Evolutionary conservation across 306 rosid species (phyloP), one percentile per base, ranked within the genome.

Genomic region (Morella rubra): DNA sequence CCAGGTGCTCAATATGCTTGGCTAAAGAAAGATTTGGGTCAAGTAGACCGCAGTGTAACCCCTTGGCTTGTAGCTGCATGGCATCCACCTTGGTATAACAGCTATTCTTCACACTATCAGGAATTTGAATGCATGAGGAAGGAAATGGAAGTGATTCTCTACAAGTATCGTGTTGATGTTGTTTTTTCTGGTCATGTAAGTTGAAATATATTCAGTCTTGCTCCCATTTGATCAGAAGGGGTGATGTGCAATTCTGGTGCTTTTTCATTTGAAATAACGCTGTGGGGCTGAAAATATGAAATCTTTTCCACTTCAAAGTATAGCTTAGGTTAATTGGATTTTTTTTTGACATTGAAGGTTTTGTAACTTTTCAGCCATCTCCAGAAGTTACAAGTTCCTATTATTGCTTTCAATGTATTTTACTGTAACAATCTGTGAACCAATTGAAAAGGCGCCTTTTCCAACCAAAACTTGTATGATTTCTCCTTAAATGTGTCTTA

Each of bases 51-150:
- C 8, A 78, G 67, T 1, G 87, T 85, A 71, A 93, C 98, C 69
- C 95, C 98, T 14, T 93, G 98, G 98, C 77, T 91, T 41, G 89
- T 91, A 47, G 96, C 93, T 60, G 90, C 96, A 75, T 85, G 89
- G 96, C 98, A 93, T 79, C 41, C 98, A 66, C 98, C 98, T 44
- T 93, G 96, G 98, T 93, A 93, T 80, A 91, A 89, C 76, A 91
- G 98, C 80, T 91, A 93, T 78, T 86, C 95, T 78, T 93, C 95
- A 20, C 98, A 93, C 81, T 89, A 93, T 85, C 98, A 91, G 77
- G 96, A 94, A 85, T 93, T 93, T 75, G 97, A 91, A 81, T 90
- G 97, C 77, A 94, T 90, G 98, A 92, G 97, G 80, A 88, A 84
- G 84, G 96, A 91, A 85, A 94, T 94, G 96, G 98, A 94, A 86